A percentile compares a stretch with the other conserved stretches of the same genome.
These are phyloP conservation scores for Eimeria necatrix DNA, from an alignment of 169 alveolate genomes.

Conservation along the genomic window DNA sequence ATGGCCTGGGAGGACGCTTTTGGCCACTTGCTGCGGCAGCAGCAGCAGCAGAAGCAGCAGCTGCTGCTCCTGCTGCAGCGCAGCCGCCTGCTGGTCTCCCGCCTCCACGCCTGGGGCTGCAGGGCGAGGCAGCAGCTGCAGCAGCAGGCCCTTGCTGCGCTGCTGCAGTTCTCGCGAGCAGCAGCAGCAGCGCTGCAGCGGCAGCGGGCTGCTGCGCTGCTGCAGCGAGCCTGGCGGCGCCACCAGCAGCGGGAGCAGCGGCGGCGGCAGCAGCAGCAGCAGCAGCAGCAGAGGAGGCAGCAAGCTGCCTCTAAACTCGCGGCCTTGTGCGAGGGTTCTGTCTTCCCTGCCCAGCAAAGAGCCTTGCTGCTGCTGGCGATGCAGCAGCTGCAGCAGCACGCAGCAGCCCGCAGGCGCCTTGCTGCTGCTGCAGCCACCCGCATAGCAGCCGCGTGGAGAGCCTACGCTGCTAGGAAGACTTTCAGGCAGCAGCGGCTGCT, in stretches of 20 bases:
- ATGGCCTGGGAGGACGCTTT: neutral
- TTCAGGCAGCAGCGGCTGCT: neutral
- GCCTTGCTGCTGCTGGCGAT: neutral
- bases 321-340: neutral
- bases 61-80: neutral
- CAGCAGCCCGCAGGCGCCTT: neutral
- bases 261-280: neutral
- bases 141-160: neutral
- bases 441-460: neutral
- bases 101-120: neutral
- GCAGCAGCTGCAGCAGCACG: slow-evolving; percentile 6
- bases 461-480: neutral
- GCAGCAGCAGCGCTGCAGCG: neutral
- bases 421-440: neutral
- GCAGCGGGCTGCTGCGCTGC: neutral
- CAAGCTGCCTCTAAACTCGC: neutral
- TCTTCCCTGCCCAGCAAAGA: neutral
- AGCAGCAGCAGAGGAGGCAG: neutral
- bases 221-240: neutral
- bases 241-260: neutral
- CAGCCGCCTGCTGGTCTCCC: neutral
- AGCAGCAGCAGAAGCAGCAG: neutral
- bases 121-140: neutral
- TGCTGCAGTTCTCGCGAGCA: neutral
- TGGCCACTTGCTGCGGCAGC: neutral